Evolutionary conservation across 352 stramenopile genomes (phyloP), one percentile per base, ranked within the genome.

Genomic region (Phytophthora pinifolia): DNA sequence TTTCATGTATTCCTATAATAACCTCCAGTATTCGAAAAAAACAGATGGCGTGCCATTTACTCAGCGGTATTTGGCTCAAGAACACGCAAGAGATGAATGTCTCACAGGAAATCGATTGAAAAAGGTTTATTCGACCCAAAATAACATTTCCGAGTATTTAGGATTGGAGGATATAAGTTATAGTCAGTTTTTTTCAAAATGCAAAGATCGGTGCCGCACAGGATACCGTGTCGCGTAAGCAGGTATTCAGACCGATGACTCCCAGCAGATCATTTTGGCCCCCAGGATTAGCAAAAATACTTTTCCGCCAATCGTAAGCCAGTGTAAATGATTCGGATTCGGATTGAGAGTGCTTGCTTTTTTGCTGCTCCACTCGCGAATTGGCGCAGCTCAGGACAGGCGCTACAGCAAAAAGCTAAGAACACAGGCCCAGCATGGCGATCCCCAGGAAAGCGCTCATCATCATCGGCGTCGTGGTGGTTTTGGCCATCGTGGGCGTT

Each of bases 401-500:
- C 27, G 25, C 22, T 43, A n/a, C 27, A 29, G n/a, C 12, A 42
- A 9, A 43, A 13, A 60, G 57, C 9, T 7, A 38, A 35, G 12
- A 20, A 55, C 39, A 27, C 22, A 27, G 56, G 25, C 36, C 25
- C 13, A 32, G 52, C 30, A 68, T 67, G 32, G 48, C 52, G 14
- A 62, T 60, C 15, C 46, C 43, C 5, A 48, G 54, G 30, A 66
- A 54, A 39, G 62, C 69, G 30, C 31, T 76, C 12, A 59, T 72
- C 25, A 59, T 79, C 35, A 56, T 76, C 38, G 70, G 43, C 44
- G 67, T 74, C 34, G 57, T 83, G 57, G 55, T 83, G 13, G 63
- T 75, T 46, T 59, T 82, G 3, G 74, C 74, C 12, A 52, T 76
- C 20, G 47, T 82, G 37, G 74, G 72, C 49, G 74, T 76, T n/a